phyloP scores from a whole-genome alignment of 331 rosid genomes.

The Prunus yedoensis region DNA sequence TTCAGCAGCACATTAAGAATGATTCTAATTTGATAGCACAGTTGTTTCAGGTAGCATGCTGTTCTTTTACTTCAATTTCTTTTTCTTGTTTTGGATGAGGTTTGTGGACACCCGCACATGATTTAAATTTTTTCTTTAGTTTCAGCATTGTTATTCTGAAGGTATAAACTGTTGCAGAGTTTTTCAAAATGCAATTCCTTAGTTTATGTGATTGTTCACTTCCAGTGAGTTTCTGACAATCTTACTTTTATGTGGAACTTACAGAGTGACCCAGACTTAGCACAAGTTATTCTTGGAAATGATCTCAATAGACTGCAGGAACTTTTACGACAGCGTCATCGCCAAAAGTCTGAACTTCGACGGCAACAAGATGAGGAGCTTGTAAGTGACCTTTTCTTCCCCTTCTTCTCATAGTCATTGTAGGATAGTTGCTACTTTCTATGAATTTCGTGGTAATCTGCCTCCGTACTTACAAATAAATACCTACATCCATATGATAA shows the following conservation, averaged over 20 bases:
- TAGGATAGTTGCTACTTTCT: constrained; percentile 13
- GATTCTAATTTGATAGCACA: constrained; percentile 70
- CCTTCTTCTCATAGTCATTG: background rate
- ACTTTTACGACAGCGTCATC: constrained; percentile 56
- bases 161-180: constrained; percentile 11
- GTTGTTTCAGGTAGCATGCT: constrained; percentile 69
- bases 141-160: background rate
- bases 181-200: constrained; percentile 7
- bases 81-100: constrained; percentile 12
- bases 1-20: constrained; percentile 76
- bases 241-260: background rate
- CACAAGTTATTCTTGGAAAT: constrained; percentile 78
- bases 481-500: background rate
- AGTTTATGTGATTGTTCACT: background rate
- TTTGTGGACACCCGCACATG: background rate
- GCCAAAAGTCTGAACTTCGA: constrained; percentile 50
- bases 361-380: constrained; percentile 84
- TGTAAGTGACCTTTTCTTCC: constrained; percentile 42
- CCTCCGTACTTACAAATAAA: background rate
- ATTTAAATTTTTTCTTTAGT: background rate
- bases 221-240: background rate
- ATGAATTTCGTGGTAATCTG: background rate
- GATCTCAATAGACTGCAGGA: constrained; percentile 78
- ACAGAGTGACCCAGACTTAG: constrained; percentile 90
- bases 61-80: constrained; percentile 10